Base-by-base conservation (phyloP, 805 yeast species). In the Pichia sporocuriosa region DNA sequence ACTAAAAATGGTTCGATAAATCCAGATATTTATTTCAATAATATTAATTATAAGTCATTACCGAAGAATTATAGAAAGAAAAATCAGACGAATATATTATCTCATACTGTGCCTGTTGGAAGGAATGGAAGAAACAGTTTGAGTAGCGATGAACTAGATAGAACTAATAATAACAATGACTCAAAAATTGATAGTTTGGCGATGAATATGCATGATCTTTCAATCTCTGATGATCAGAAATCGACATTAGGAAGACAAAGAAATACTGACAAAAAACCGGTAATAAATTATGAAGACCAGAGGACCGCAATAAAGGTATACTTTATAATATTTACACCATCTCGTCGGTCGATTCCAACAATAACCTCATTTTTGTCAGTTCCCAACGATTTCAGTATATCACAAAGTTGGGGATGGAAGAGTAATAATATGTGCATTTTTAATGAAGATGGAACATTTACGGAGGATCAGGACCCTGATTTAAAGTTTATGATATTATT, bases 371-470 rank as follows among this genome's bases (percentile, higher is more conserved):
- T 75, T 50, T 59, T 72, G n/a, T 72, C 78, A 3, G 66, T 71
- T n/a, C 79, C 80, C 0, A 75, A 73, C 45, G 58, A 62, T 41
- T 75, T 75, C 53, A 71, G 69, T 37, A 65, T 66, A 37, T 68
- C 76, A 1, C 80, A 75, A 54, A 72, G 78, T 46, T 75, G 81
- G 81, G 80, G 81, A 0, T 75, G 81, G 81, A 74, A 73, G 44
- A 70, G 77, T 46, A 70, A 68, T 38, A 70, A 73, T 35, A 67
- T 75, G 71, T 73, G 77, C 39, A 60, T 69, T 3, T 72, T 73
- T 49, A 66, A 70, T 37, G 75, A 72, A 32, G 70, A 68, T 50
- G 75, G 76, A 3, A 61, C 67, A 0, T 61, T 70, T 45, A 66
- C 68, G 6, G 63, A 58, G 20, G 72, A 68, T 6, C 73, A 69